Percentiles rank a stretch among this genome's conserved stretches.
Conservation (phyloP, 2,329 filamentous ascomycete species). For the Coccinonectria pachysandricola region DNA sequence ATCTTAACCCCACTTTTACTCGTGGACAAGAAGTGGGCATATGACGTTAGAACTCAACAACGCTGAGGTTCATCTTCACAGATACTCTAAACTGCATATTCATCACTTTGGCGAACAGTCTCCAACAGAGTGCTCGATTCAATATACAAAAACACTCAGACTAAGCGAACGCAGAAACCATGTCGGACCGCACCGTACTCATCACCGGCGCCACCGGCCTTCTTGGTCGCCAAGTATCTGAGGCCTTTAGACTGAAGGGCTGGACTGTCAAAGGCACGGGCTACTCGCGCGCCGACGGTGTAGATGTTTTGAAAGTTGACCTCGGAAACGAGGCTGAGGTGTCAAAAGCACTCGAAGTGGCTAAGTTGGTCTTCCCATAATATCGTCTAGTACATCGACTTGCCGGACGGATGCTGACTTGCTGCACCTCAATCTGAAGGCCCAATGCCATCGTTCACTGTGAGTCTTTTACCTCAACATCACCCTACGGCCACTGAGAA, state of each 20-base stretch:
- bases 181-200: conserved; percentile 43
- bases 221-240: conserved; percentile 68
- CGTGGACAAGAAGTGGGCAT: too few species aligned
- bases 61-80: too few species aligned
- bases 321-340: conserved; percentile 38
- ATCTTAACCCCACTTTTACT: too few species aligned
- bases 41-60: too few species aligned
- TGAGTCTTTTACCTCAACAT: conserved; percentile 30
- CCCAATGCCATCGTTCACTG: conserved; percentile 75
- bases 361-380: conserved; percentile 33
- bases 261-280: conserved; percentile 69
- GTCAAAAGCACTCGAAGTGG: conserved; percentile 37
- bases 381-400: neutral
- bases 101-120: too few species aligned
- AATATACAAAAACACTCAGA: too few species aligned
- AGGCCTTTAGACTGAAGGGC: conserved; percentile 48
- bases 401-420: neutral
- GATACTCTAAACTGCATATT: too few species aligned
- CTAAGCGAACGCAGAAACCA: too few species aligned
- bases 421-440: conserved; percentile 28
- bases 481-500: neutral
- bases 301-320: conserved; percentile 53
- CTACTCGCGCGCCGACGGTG: conserved; percentile 61
- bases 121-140: too few species aligned
- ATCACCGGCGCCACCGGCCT: conserved; percentile 80